Percentiles rank a stretch among this genome's conserved stretches.
These are phyloP conservation scores for Cicer pinnatifidum DNA, from an alignment of 306 rosid genomes.

Conservation along the genomic window DNA sequence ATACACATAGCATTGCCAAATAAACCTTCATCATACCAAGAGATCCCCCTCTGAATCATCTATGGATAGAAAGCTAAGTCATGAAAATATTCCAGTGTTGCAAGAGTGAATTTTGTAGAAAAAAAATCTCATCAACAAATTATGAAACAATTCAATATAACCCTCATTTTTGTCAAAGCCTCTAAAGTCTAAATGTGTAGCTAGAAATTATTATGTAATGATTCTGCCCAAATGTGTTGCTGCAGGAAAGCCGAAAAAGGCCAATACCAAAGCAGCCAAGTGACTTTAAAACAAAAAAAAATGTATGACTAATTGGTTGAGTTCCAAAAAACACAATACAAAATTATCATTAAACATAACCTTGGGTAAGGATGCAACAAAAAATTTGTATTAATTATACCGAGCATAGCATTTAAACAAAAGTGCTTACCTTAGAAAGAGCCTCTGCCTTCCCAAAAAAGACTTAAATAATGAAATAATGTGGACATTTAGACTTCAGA, in stretches of 20 bases:
- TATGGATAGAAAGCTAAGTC: not conserved
- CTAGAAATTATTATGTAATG: not conserved
- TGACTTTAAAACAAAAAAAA: not conserved
- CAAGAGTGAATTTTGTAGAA: not conserved
- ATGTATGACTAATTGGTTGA: not conserved
- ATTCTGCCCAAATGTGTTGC: slow-evolving; percentile 2
- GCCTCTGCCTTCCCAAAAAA: not conserved
- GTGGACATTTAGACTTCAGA: not conserved
- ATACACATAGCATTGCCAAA: not conserved
- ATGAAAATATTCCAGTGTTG: not conserved
- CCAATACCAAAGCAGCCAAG: slow-evolving; percentile 23
- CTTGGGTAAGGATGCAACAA: not conserved
- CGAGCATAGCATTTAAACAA: not conserved
- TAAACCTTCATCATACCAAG: not conserved
- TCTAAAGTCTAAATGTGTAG: slow-evolving; percentile 16
- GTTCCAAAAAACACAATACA: not conserved
- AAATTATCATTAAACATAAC: slow-evolving; percentile 3
- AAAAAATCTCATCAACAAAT: not conserved
- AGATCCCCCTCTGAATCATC: not conserved
- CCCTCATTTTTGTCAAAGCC: not conserved
- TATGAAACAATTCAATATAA: not conserved
- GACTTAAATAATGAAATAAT: not conserved
- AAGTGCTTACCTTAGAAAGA: slow-evolving; percentile 8
- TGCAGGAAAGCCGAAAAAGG: not conserved
- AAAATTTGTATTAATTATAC: not conserved